Evolutionary conservation across 257 asterid species (phyloP).

Genomic region (Solanum stenotomum): DNA sequence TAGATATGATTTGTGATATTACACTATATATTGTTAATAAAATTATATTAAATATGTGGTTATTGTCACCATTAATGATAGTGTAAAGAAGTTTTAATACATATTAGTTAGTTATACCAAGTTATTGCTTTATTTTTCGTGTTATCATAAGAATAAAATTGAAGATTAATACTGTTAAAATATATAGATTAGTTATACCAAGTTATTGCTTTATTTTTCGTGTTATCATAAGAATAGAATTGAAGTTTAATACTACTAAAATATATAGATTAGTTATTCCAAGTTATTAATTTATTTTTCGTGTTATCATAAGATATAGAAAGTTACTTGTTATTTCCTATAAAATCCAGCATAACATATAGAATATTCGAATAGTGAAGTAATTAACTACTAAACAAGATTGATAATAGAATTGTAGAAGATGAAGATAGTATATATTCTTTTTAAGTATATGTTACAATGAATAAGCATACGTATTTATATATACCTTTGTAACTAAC

Average conservation of each 20-base stretch:
- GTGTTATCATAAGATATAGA: neutral
- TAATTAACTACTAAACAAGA: no score
- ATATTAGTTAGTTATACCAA: neutral
- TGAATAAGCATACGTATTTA: no score
- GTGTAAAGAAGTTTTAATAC: neutral
- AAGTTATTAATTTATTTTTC: neutral
- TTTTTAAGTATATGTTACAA: no score
- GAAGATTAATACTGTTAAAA: neutral
- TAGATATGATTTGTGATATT: neutral
- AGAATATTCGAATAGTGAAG: no score
- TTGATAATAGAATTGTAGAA: no score
- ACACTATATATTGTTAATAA: no score
- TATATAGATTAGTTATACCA: neutral
- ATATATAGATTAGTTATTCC: neutral
- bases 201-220: neutral
- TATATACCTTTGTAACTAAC: no score
- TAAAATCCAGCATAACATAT: neutral
- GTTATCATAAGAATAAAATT: neutral
- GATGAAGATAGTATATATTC: no score
- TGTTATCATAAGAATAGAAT: neutral
- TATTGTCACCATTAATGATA: no score
- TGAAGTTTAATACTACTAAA: no score
- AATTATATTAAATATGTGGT: no score
- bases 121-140: neutral
- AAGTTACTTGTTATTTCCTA: neutral